These are phyloP conservation scores for Aspergillus texensis DNA, from an alignment of 2,329 filamentous ascomycete genomes.

Conservation along the genomic window DNA sequence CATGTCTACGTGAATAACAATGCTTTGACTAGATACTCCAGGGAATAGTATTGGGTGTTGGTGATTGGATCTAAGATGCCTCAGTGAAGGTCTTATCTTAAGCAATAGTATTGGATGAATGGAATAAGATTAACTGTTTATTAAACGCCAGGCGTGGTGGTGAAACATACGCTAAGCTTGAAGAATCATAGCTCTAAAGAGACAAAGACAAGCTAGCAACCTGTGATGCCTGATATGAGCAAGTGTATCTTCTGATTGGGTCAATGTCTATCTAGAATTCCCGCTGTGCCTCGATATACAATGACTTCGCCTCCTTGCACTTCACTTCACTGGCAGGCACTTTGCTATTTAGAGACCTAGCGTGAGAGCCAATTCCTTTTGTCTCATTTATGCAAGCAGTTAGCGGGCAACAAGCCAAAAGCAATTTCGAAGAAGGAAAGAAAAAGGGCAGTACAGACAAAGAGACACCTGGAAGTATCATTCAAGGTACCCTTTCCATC, in stretches of 20 bases:
- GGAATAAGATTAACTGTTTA: not conserved
- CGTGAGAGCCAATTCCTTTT: not conserved
- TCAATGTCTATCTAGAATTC: too few relatives aligned
- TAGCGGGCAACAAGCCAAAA: not conserved
- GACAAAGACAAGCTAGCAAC: not conserved
- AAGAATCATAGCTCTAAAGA: not conserved
- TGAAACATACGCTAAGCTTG: not conserved
- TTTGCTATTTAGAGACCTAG: not conserved
- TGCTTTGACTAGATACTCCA: not conserved
- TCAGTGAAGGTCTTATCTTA: not conserved
- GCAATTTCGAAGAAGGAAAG: not conserved
- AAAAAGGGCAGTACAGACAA: not conserved
- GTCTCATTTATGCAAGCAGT: not conserved
- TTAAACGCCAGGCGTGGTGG: not conserved
- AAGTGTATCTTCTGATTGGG: not conserved
- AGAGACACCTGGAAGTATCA: not conserved
- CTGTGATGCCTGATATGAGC: not conserved
- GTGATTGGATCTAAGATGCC: not conserved
- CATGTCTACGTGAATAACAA: not conserved
- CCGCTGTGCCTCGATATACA: not conserved
- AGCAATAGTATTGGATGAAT: not conserved
- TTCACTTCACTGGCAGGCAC: not conserved
- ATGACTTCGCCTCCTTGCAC: not conserved
- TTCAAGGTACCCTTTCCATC: not conserved
- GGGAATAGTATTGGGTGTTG: not conserved